Conservation (phyloP, 176 grass and related monocot species). For the Phoenix dactylifera region DNA sequence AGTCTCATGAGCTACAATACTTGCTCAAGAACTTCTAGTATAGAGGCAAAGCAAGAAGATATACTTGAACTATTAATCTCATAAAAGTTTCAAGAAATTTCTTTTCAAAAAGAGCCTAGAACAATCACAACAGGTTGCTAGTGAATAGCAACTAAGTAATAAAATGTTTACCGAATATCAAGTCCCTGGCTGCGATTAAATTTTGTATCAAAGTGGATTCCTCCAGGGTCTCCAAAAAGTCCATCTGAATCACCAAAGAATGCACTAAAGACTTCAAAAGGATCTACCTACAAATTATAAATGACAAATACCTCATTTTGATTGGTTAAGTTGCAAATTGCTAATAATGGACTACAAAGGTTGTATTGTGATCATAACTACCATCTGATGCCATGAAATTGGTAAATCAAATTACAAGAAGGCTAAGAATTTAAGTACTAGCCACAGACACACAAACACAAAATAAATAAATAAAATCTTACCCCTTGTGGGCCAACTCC, state of each 20-base stretch:
- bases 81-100: too few relatives aligned
- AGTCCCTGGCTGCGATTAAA: conserved; percentile 33
- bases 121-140: not conserved
- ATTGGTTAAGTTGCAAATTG: not conserved
- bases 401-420: too few relatives aligned
- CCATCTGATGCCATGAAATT: too few relatives aligned
- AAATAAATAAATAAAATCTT: conserved; percentile 16
- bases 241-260: conserved; percentile 60
- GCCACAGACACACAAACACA: not conserved
- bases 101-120: too few relatives aligned
- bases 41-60: too few relatives aligned
- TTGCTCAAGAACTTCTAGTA: too few relatives aligned
- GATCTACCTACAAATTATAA: conserved; percentile 56
- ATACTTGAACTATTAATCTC: too few relatives aligned
- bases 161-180: conserved; percentile 55
- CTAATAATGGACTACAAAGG: too few relatives aligned
- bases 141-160: not conserved
- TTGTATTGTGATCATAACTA: too few relatives aligned
- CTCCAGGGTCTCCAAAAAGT: conserved; percentile 37
- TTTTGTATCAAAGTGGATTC: conserved; percentile 42
- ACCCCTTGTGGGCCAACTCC: conserved; percentile 48
- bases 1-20: too few relatives aligned
- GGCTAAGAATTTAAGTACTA: too few relatives aligned
- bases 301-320: not conserved
- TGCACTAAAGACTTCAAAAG: conserved; percentile 75